These are phyloP conservation scores for Rhodomyrtus tomentosa DNA, from an alignment of 345 rosid species.

Conservation along the genomic window DNA sequence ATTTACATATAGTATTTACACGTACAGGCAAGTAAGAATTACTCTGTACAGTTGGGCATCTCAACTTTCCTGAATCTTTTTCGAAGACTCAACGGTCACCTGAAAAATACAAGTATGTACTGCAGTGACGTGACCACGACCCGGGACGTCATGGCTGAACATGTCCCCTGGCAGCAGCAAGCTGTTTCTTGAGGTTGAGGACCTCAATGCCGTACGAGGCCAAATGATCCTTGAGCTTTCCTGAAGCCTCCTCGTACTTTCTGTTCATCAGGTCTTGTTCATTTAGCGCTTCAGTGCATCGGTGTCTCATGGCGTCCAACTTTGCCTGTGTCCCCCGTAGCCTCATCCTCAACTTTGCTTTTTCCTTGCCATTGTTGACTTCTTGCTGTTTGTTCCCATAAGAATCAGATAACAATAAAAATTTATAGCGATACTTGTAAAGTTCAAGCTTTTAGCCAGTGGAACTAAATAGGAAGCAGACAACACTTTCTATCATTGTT, in stretches of 20 bases:
- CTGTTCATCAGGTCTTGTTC: constrained; percentile 48
- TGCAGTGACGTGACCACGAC: background rate
- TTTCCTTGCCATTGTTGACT: constrained; percentile 29
- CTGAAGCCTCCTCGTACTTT: constrained; percentile 56
- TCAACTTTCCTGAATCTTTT: background rate
- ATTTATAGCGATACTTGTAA: background rate
- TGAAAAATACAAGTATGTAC: background rate
- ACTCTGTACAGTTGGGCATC: background rate
- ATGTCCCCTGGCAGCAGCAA: constrained; percentile 14
- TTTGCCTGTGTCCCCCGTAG: constrained; percentile 71
- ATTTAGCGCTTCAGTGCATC: constrained; percentile 35
- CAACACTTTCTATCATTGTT: background rate
- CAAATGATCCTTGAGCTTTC: constrained; percentile 43
- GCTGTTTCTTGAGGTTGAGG: constrained; percentile 64
- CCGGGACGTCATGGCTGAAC: background rate
- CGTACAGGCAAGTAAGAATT: background rate
- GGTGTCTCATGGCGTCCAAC: constrained; percentile 40
- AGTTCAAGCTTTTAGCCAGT: background rate
- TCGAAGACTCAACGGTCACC: background rate
- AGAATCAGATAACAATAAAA: background rate
- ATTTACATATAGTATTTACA: background rate
- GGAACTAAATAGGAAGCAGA: background rate
- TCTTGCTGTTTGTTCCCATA: constrained; percentile 35
- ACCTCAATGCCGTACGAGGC: constrained; percentile 44
- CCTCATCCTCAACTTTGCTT: constrained; percentile 64